These are phyloP conservation scores for Backusella westeae DNA, from an alignment of 192 early-diverging fungal genomes.

Conservation along the genomic window DNA sequence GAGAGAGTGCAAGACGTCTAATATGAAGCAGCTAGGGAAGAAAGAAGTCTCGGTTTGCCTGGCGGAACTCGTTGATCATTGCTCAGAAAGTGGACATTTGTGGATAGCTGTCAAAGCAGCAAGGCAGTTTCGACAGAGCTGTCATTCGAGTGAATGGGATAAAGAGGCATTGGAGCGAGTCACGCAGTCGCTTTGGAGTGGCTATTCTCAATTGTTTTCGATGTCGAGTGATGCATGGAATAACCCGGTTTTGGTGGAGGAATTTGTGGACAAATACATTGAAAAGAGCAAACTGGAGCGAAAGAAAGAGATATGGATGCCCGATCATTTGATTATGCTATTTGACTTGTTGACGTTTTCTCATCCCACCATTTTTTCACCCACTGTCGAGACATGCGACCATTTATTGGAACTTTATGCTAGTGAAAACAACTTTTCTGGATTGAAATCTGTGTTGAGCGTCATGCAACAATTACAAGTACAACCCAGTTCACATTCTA, in stretches of 20 bases:
- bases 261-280: not conserved
- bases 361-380: not conserved
- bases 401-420: slow-evolving; percentile 5
- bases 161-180: not conserved
- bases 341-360: not conserved
- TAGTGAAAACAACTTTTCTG: not conserved
- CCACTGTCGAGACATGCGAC: not conserved
- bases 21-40: not conserved
- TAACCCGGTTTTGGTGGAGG: not conserved
- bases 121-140: not conserved
- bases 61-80: not conserved
- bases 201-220: not conserved
- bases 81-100: not conserved
- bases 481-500: not conserved
- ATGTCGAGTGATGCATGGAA: not conserved
- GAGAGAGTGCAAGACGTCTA: not conserved
- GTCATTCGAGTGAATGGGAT: not conserved
- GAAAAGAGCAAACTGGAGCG: not conserved
- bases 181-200: not conserved
- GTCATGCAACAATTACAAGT: slow-evolving; percentile 2
- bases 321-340: not conserved
- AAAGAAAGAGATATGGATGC: not conserved
- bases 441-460: not conserved
- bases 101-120: not conserved
- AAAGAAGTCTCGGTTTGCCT: not conserved